Percentiles rank a stretch among this genome's conserved stretches.
phyloP scores from a whole-genome alignment of 305 asterid species.

The Solanum aculeatissimum region DNA sequence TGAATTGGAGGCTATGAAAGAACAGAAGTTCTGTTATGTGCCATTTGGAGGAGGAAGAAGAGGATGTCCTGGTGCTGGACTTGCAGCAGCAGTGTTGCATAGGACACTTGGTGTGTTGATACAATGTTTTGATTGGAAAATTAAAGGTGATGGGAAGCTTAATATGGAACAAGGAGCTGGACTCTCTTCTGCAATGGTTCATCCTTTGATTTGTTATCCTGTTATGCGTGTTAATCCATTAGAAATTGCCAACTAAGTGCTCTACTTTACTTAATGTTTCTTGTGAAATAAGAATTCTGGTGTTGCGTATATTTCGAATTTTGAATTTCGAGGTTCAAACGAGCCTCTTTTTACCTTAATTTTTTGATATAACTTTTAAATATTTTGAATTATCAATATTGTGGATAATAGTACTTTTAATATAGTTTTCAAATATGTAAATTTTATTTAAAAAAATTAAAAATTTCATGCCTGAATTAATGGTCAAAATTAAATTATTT shows the following conservation, averaged over 20 bases:
- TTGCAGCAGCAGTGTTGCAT: constrained; percentile 23
- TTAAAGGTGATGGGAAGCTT: constrained; percentile 1
- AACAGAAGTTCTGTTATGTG: constrained; percentile 24
- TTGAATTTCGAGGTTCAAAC: too few relatives aligned
- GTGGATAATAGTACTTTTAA: too few relatives aligned
- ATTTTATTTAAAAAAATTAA: too few relatives aligned
- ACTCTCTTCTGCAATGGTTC: constrained; percentile 20
- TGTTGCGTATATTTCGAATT: neutral
- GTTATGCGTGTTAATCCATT: neutral
- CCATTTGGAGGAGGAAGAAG: constrained; percentile 40
- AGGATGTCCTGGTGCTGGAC: constrained; percentile 34
- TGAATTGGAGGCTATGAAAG: constrained; percentile 22
- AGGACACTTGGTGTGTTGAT: constrained; percentile 23
- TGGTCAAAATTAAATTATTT: too few relatives aligned
- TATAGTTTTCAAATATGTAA: too few relatives aligned
- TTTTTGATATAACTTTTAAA: too few relatives aligned
- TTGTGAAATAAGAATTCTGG: neutral
- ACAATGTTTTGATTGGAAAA: constrained; percentile 38
- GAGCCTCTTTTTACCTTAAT: too few relatives aligned
- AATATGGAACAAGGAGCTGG: constrained; percentile 33
- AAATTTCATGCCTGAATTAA: too few relatives aligned
- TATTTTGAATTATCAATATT: too few relatives aligned
- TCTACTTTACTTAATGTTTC: neutral
- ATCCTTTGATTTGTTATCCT: constrained; percentile 24
- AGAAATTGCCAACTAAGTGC: neutral